Percentiles rank a stretch among this genome's conserved stretches.
Evolutionary conservation across 1,284 basidiomycete species (phyloP).

Genomic region (Coriolopsis trogii): DNA sequence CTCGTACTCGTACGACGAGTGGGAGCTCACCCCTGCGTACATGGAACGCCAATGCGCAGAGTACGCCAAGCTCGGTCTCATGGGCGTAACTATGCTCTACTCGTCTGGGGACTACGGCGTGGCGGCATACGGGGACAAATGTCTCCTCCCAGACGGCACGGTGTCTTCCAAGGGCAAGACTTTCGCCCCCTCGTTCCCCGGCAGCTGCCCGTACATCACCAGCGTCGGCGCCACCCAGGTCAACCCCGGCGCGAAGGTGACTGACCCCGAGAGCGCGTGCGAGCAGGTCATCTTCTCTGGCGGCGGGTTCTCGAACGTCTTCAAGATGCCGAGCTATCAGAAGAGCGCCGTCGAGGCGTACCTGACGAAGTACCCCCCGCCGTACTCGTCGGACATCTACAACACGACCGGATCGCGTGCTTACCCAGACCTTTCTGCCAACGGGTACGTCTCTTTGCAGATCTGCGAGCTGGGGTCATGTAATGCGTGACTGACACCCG

Average conservation of each 20-base stretch:
- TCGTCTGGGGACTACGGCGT: slow-evolving; percentile 55
- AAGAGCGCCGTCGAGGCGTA: slow-evolving; percentile 15
- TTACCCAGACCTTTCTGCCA: slow-evolving; percentile 20
- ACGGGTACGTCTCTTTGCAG: slow-evolving; percentile 37
- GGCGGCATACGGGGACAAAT: slow-evolving; percentile 30
- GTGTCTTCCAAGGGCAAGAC: background rate
- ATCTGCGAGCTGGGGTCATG: background rate
- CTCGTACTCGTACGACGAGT: slow-evolving; percentile 53
- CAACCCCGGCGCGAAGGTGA: slow-evolving; percentile 7
- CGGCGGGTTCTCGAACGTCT: slow-evolving; percentile 22
- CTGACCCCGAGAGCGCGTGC: background rate
- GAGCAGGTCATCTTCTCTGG: slow-evolving; percentile 12
- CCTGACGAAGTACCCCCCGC: slow-evolving; percentile 9
- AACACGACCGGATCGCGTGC: slow-evolving; percentile 17
- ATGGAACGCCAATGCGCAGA: slow-evolving; percentile 55
- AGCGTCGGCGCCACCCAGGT: slow-evolving; percentile 22
- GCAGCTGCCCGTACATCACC: slow-evolving; percentile 22
- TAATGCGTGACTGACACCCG: background rate
- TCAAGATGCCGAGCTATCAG: slow-evolving; percentile 19
- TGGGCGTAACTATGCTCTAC: slow-evolving; percentile 52
- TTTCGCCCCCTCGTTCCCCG: slow-evolving; percentile 20
- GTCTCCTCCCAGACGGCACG: slow-evolving; percentile 11
- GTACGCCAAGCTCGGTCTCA: slow-evolving; percentile 50
- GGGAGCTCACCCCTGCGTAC: slow-evolving; percentile 41
- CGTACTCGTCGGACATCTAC: slow-evolving; percentile 10